Base-by-base conservation (phyloP, 2,329 filamentous ascomycete genomes). In the Calonectria honghensis region DNA sequence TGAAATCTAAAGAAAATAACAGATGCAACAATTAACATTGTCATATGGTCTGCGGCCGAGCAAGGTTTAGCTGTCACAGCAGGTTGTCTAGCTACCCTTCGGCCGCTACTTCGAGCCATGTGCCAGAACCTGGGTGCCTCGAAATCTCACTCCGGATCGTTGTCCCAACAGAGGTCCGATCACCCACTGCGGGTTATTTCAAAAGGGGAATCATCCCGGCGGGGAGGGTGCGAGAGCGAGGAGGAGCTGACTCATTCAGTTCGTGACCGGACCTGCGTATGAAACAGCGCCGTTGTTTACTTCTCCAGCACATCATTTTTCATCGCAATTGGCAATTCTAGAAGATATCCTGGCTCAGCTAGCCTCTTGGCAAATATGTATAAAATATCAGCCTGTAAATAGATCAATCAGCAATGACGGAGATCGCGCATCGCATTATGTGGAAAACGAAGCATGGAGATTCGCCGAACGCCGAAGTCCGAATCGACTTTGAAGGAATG, bases 31-130 rank as follows among this genome's bases (percentile, higher is more conserved):
- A 70, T 84, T 63, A 84, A 86, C 72, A 86, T 89, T 65, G 87
- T 87, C 24, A 87, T 89, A 76, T 90, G 87, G 87, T 88, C 88
- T 1, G 86, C 85, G 0, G 81, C 86, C 9, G 89, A 90, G 70
- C 83, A 87, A 52, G 87, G 86, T 11, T 83, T 90, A 1, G 87
- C 87, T 61, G 87, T 90, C 75, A 86, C 85, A 6, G 88, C 88
- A 13, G 87, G 86, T 20, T 85, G 85, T 29, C 84, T 88, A 7
- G 86, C 87, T 7, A 89, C 88, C 0, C 82, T 90, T 7, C 86
- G 87, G 0, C 89, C 88, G 0, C 82, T 90, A 1, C 72, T 86
- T 73, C 84, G 84, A 70, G 41, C 78, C 31, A 57, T 87, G 41
- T 80, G 79, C 68, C 81, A 79, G 65, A 37, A 32, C 31, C 31